These are phyloP conservation scores for Coix lacrymajobi DNA, from an alignment of 176 grass and related monocot species.

Conservation along the genomic window DNA sequence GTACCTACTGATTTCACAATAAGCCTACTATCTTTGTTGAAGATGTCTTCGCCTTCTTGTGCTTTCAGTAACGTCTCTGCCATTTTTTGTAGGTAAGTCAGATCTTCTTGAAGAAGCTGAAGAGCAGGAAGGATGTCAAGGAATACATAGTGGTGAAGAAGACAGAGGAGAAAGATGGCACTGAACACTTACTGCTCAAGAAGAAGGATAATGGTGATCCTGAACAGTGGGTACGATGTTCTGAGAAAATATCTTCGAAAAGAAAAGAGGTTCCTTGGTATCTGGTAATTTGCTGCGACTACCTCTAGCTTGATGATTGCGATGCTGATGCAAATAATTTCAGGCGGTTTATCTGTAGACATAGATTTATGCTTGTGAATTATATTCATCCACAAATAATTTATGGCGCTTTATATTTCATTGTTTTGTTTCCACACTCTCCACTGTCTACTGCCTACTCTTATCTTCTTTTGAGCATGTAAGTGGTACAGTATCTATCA, in stretches of 20 bases:
- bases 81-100: conserved; percentile 31
- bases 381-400: not conserved
- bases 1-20: conserved; percentile 18
- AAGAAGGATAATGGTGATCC: conserved; percentile 14
- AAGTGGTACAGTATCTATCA: not conserved
- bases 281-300: conserved; percentile 38
- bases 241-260: conserved; percentile 34
- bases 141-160: not conserved
- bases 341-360: not conserved
- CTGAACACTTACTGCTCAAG: not conserved
- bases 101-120: conserved; percentile 39
- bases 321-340: not conserved
- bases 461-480: not conserved
- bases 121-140: not conserved
- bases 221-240: conserved; percentile 51
- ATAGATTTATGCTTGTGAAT: not conserved
- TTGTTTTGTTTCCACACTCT: not conserved
- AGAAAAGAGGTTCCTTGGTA: conserved; percentile 54
- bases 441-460: not conserved
- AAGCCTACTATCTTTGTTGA: not conserved
- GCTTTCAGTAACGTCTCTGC: not conserved
- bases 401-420: not conserved
- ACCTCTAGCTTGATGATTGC: not conserved
- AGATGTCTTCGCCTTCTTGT: not conserved
- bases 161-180: not conserved